phyloP scores from a whole-genome alignment of 305 asterid genomes.

The Striga hermonthica region DNA sequence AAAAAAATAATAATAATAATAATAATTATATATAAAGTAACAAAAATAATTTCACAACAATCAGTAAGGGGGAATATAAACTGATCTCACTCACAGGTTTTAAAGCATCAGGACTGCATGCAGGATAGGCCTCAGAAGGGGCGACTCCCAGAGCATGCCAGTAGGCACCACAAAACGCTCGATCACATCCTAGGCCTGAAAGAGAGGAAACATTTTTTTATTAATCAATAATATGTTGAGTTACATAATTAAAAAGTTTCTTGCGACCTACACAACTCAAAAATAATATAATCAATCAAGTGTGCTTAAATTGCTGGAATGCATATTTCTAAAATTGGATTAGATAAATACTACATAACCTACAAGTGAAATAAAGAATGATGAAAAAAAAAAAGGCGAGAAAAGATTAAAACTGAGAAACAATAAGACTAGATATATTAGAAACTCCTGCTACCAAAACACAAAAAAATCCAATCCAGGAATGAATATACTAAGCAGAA shows the following conservation, averaged over 20 bases:
- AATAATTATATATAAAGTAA: not conserved
- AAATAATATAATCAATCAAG: not conserved
- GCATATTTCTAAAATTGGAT: not conserved
- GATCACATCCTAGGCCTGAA: constrained; percentile 93
- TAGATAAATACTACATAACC: not conserved
- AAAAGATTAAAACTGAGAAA: not conserved
- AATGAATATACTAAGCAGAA: not conserved
- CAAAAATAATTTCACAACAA: not conserved
- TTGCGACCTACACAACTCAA: too few species aligned
- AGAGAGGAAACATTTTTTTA: constrained; percentile 30
- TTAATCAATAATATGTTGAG: not conserved
- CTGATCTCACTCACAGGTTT: constrained; percentile 56
- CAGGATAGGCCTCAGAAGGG: constrained; percentile 44
- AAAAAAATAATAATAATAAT: too few species aligned
- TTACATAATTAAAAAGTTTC: not conserved
- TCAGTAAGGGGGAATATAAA: not conserved
- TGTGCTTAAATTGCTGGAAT: constrained; percentile 1
- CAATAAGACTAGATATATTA: not conserved
- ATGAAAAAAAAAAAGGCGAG: not conserved
- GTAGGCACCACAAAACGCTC: constrained; percentile 94
- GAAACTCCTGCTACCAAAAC: not conserved
- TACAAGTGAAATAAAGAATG: not conserved
- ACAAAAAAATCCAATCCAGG: not conserved
- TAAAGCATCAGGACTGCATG: constrained; percentile 65
- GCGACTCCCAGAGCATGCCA: constrained; percentile 74